These are phyloP conservation scores for Plasmodium coatneyi DNA, from an alignment of 169 alveolate species.

Conservation along the genomic window DNA sequence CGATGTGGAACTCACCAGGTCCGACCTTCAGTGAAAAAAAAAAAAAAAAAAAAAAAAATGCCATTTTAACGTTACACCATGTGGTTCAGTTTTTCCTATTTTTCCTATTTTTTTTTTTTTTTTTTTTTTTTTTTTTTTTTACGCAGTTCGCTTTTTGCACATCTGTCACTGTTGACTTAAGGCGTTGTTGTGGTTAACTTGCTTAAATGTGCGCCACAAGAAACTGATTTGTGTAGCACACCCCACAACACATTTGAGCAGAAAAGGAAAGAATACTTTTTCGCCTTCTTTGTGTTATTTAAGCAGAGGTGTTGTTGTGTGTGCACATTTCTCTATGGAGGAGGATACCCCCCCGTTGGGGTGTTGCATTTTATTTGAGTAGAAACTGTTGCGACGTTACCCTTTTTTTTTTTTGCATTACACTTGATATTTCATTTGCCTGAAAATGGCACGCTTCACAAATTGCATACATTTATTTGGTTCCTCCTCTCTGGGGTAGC, in stretches of 20 bases:
- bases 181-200: background rate
- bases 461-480: background rate
- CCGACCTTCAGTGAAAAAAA: background rate
- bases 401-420: background rate
- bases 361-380: background rate
- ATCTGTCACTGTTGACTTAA: background rate
- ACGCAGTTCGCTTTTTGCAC: background rate
- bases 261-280: background rate
- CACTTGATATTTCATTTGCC: background rate
- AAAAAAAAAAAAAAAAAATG: background rate
- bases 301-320: background rate
- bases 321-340: background rate
- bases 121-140: background rate
- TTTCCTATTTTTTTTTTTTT: background rate
- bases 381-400: background rate
- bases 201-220: background rate
- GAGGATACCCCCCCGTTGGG: background rate
- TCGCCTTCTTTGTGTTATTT: background rate
- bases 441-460: background rate
- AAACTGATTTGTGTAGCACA: background rate
- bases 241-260: background rate
- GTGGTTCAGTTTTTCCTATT: background rate
- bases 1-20: background rate
- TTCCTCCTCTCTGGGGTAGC: background rate
- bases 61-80: background rate